Base-by-base conservation (phyloP, 1,284 basidiomycete genomes). In the Pterula multifida region DNA sequence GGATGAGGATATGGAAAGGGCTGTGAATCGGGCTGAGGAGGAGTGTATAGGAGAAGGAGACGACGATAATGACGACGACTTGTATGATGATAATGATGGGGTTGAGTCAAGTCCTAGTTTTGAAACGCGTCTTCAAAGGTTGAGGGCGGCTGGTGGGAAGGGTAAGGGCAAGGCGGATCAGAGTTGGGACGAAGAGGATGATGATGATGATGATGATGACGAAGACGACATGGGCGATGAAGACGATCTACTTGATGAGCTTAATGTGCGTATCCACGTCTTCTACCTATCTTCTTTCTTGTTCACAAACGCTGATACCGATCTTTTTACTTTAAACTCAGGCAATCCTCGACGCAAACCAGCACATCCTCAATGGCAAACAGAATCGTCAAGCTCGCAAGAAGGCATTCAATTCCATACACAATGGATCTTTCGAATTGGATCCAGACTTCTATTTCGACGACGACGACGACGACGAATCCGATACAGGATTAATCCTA, bases 351-450 rank as follows among this genome's bases (percentile, higher is more conserved):
- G 69, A 70, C 24, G 65, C 69, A 19, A 64, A 69, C 44, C 58
- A 74, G 60, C 68, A 65, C 24, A 59, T 77, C 2, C 60, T 86
- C 3, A 72, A 73, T 49, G 73, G 15, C 65, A 65, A 76, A 50
- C 69, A 75, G 23, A 81, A 80, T 57, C 64, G 68, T 39, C 66
- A 42, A 21, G 17, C 26, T 32, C 59, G 72, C 50, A 83, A 82
- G 24, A 65, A 71, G 45, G 55, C 85, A 1, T 88, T 88, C 72
- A 68, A 69, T 22, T 72, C 85, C 0, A 72, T 90, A 28, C 70
- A 70, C 23, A 67, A 79, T 54, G 86, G 83, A 2, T 63, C 75
- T 42, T 80, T 84, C 53, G 69, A 69, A 36, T 59, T 63, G 28
- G 68, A 66, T 11, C 63, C 65, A 21, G 56, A 56, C 48, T 55